Conservation (phyloP, 257 asterid genomes). For the Solanum arcanum region DNA sequence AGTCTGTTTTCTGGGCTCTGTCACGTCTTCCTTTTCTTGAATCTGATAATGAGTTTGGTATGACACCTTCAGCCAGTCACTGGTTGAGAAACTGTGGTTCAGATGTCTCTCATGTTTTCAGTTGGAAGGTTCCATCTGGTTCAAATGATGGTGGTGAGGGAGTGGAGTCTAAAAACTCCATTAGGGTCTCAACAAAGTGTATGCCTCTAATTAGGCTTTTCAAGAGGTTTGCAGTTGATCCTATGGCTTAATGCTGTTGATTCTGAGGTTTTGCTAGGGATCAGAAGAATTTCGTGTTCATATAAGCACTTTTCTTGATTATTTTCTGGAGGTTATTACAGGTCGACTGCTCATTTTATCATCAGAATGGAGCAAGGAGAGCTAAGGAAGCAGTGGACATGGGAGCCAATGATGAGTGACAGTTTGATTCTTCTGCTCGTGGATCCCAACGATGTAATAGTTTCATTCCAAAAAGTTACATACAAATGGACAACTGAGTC, state of each 20-base stretch:
- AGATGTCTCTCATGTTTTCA: slow-evolving; percentile 64
- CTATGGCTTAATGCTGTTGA: slow-evolving; percentile 4
- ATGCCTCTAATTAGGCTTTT: slow-evolving; percentile 71
- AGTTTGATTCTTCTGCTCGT: slow-evolving; percentile 82
- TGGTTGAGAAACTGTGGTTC: slow-evolving; percentile 62
- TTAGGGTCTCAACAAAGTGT: slow-evolving; percentile 61
- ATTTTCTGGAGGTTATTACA: slow-evolving; percentile 25
- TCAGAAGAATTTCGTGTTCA: not conserved
- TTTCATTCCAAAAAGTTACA: not conserved
- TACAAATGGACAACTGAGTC: not conserved
- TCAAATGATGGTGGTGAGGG: slow-evolving; percentile 90
- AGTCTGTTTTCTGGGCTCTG: slow-evolving; percentile 84
- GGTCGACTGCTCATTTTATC: slow-evolving; percentile 62
- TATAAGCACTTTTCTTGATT: not conserved
- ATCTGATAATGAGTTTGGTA: slow-evolving; percentile 35
- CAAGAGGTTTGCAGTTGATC: slow-evolving; percentile 49
- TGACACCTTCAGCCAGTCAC: slow-evolving; percentile 45
- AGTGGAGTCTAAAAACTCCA: slow-evolving; percentile 61
- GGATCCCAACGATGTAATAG: slow-evolving; percentile 86
- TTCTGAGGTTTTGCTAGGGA: not conserved
- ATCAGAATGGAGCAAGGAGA: slow-evolving; percentile 67
- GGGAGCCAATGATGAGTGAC: slow-evolving; percentile 91
- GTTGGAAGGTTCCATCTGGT: slow-evolving; percentile 90
- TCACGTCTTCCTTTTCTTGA: slow-evolving; percentile 76
- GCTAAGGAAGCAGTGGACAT: slow-evolving; percentile 73